Base-by-base conservation (phyloP, 306 rosid species). In the Adenanthera pavonina region DNA sequence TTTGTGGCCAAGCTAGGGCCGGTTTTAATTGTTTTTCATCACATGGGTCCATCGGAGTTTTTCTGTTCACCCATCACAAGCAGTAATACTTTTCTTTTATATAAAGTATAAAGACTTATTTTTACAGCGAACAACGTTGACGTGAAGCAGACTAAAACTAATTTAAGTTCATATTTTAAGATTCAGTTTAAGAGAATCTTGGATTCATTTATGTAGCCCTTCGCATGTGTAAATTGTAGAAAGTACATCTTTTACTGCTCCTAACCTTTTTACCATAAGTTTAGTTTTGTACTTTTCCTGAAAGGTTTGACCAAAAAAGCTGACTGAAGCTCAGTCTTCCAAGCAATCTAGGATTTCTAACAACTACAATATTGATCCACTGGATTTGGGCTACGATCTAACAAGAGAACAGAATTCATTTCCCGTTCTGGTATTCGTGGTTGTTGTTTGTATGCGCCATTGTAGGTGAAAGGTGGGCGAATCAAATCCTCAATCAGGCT, bases 1-100 rank as follows among this genome's bases (percentile, higher is more conserved):
- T 78, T 83, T 85, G 83, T 85, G 86, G 80, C 48, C 20, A 35
- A 8, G 72, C 68, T 88, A 77, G 69, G 82, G 82, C 69, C 79
- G 25, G 44, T 81, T 76, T 81, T 43, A 49, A 74, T 82, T 33
- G 30, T 33, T 67, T 49, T 77, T 76, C 80, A 11, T 48, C 49
- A 61, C 46, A 67, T 62, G 75, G 82, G 82, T 41, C 82, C 69
- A 30, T 78, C n/a, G 19, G 6, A 68, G 73, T 67, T 68, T 78
- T 43, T 17, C 47, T 68, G 35, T 73, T 59, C 65, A 73, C 7
- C 35, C 77, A 73, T 35, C 49, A 36, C 9, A 4, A 14, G 30
- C 20, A 70, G 7, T 14, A 14, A 46, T 0, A 30, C 17, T 30
- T 46, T 13, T 43, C 75, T 54, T 56, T 56, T 17, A 44, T 2